phyloP scores from a whole-genome alignment of 1,139 yeast species.

The Saccharomyces pastorianus region DNA sequence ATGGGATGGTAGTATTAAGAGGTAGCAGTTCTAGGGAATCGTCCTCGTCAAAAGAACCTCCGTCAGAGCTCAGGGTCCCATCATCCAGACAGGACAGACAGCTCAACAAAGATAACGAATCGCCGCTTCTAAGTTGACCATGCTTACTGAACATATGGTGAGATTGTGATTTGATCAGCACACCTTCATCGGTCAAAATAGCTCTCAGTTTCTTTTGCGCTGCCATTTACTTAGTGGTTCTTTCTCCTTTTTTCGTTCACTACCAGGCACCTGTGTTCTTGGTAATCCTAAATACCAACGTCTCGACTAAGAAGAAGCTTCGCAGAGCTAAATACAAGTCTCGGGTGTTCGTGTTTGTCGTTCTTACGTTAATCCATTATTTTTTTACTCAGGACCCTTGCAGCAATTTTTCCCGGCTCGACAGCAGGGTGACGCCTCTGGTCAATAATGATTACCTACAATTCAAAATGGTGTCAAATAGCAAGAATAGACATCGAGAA shows the following conservation, averaged over 20 bases:
- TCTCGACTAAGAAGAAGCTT: neutral
- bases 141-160: neutral
- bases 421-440: neutral
- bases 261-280: neutral
- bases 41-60: conserved; percentile 1
- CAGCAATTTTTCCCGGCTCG: neutral
- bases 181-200: conserved; percentile 3
- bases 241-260: neutral
- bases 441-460: too few species aligned
- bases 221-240: neutral
- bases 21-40: neutral
- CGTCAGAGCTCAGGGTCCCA: conserved; percentile 1
- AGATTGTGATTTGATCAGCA: conserved; percentile 3
- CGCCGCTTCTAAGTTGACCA: neutral
- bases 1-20: neutral
- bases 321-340: neutral
- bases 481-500: too few species aligned
- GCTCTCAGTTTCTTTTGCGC: conserved; percentile 1
- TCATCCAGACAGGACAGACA: conserved; percentile 2
- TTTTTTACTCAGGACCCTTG: neutral
- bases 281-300: neutral
- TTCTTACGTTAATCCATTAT: neutral
- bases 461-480: neutral
- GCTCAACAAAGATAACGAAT: neutral
- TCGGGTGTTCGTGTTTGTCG: neutral